Base-by-base conservation (phyloP, 371 early-diverging fungal species). In the Parasitella parasitica region DNA sequence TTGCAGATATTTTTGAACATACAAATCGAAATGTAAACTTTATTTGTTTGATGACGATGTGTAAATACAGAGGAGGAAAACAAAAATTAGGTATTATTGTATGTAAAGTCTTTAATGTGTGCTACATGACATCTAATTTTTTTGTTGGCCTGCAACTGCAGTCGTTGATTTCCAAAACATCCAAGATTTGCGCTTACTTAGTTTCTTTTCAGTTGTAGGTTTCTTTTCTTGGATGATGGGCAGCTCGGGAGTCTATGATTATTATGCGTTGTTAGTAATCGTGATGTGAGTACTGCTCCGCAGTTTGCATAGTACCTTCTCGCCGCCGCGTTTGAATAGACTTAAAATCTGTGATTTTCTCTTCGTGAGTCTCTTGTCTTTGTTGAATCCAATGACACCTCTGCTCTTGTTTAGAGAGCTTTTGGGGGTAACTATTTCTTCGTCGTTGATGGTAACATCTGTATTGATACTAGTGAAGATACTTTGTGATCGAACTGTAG, bases 271-370 rank as follows among this genome's bases (percentile, higher is more conserved):
- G 32, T 32, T 22, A 43, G 22, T 43, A 20, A 11, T 16, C 20
- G 11, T 20, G 18, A 43, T 43, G 22, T n/a, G 11, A 32, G 11
- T 32, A 32, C 4, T 32, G 11, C 32, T 32, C 11, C 11, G 11
- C 11, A 32, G n/a, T 27, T 49, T 49, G 49, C 16, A 28, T 49
- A 13, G 28, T 67, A 51, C 68, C 51, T 67, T 67, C 12, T 63
- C 68, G 0, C 51, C 41, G 20, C 55, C 55, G 51, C 68, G 68
- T 51, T 67, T 67, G 43, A 67, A 67, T 26, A 67, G 50, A 41
- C 59, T 27, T 39, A 67, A 55, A 57, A 67, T 63, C 41, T 67
- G 63, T 43, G 68, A 67, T 59, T 67, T 67, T 59, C 68, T 63
- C 37, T 67, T 67, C 34, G 59, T 28, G n/a, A 59, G 35, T 59